phyloP scores from a whole-genome alignment of 306 rosid species.

The Casuarina glauca region DNA sequence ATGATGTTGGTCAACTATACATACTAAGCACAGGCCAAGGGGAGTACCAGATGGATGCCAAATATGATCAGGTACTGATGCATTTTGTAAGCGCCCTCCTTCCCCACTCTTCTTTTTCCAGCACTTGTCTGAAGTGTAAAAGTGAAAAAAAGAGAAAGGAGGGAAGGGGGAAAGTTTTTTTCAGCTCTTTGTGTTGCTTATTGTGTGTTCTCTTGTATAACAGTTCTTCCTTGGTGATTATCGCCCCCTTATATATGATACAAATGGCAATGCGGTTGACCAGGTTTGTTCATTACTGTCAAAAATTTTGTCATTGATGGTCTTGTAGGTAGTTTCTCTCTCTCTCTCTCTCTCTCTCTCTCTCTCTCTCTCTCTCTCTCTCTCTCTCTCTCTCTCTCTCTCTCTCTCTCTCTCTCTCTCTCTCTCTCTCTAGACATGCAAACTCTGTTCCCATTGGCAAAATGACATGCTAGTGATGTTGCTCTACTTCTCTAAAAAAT shows the following conservation, averaged over 20 bases:
- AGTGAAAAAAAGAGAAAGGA: neutral
- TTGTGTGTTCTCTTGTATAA: conserved; percentile 27
- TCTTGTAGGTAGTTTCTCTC: neutral
- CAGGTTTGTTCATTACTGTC: conserved; percentile 59
- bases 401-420: neutral
- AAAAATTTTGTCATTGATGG: neutral
- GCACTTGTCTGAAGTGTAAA: neutral
- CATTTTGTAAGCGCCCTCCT: conserved; percentile 1
- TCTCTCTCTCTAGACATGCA: neutral
- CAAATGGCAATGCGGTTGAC: conserved; percentile 81
- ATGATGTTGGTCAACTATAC: conserved; percentile 95
- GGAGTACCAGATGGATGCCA: conserved; percentile 91
- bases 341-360: neutral
- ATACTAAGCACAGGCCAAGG: conserved; percentile 92
- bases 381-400: too few species aligned
- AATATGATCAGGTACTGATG: conserved; percentile 84
- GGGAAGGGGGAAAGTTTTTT: neutral
- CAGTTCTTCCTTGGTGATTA: conserved; percentile 99
- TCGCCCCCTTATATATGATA: conserved; percentile 91
- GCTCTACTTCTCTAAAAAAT: neutral
- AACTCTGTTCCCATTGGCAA: neutral
- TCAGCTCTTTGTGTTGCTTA: conserved; percentile 25
- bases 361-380: neutral
- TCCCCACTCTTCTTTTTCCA: neutral
- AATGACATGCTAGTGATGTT: neutral